A percentile compares a stretch with the other conserved stretches of the same genome.
Evolutionary conservation across 805 yeast species (phyloP).

Genomic region (Yarrowia sp.): DNA sequence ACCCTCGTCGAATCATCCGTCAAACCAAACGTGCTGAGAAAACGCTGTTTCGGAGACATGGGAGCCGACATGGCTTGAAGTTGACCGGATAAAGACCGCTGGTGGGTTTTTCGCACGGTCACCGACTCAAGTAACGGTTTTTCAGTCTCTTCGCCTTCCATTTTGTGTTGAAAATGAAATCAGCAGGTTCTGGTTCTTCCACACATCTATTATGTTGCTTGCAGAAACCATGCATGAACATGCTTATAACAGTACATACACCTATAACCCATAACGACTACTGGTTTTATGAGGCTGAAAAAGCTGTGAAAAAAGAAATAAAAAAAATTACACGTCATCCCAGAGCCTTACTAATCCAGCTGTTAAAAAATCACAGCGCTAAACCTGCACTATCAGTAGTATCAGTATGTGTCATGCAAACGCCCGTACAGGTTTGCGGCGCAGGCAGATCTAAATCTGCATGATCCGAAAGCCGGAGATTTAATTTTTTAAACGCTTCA

Average conservation of each 20-base stretch:
- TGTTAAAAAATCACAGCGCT: background rate
- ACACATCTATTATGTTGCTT: constrained; percentile 4
- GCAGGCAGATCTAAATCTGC: constrained; percentile 2
- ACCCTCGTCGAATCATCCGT: background rate
- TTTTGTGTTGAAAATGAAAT: background rate
- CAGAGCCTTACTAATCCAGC: too few relatives aligned
- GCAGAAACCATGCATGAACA: constrained; percentile 15
- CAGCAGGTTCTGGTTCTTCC: too few relatives aligned
- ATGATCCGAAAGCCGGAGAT: constrained; percentile 3
- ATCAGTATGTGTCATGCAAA: too few relatives aligned
- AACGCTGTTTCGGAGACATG: constrained; percentile 10
- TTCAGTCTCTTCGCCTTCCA: background rate
- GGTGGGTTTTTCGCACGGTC: background rate
- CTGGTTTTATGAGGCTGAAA: too few relatives aligned
- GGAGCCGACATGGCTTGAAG: constrained; percentile 9
- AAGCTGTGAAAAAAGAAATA: too few relatives aligned
- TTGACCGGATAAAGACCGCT: background rate
- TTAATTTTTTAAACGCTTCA: too few relatives aligned
- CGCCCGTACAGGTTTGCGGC: constrained; percentile 8
- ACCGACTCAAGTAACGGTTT: constrained; percentile 2
- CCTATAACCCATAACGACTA: too few relatives aligned
- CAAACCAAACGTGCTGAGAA: constrained; percentile 6
- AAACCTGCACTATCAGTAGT: background rate
- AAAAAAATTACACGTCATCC: too few relatives aligned
- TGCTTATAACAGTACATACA: too few relatives aligned